Conservation (phyloP, 495 filamentous ascomycete species). For the Neurospora africana region DNA sequence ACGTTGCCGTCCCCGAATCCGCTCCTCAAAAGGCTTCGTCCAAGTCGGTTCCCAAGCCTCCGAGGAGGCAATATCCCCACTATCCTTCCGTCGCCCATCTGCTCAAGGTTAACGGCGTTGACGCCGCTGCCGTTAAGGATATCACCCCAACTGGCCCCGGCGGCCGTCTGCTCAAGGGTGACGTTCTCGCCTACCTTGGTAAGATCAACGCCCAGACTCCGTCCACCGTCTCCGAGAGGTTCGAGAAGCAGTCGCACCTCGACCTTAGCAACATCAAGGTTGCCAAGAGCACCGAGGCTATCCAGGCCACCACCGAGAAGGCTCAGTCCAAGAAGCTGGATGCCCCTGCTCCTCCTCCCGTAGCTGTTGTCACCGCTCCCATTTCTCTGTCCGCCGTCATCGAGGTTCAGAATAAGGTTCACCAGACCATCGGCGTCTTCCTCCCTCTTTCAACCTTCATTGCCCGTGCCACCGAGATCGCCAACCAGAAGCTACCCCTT, state of each 20-base stretch:
- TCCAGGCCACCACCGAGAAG: conserved; percentile 29
- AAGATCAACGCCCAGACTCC: conserved; percentile 58
- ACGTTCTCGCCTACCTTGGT: conserved; percentile 86
- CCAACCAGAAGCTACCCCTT: conserved; percentile 74
- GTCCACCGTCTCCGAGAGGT: conserved; percentile 52
- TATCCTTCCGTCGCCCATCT: conserved; percentile 79
- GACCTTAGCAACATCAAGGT: conserved; percentile 91
- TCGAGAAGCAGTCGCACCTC: conserved; percentile 67
- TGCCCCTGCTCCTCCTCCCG: conserved; percentile 30
- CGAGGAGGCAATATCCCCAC: conserved; percentile 66
- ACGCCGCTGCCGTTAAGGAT: conserved; percentile 58
- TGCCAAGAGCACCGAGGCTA: conserved; percentile 49
- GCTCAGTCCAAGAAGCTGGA: conserved; percentile 15
- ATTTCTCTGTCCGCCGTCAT: conserved; percentile 69
- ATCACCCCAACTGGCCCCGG: conserved; percentile 83
- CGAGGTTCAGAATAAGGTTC: conserved; percentile 67
- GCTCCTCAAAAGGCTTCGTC: conserved; percentile 28
- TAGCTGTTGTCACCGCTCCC: conserved; percentile 52
- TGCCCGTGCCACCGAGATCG: conserved; percentile 66
- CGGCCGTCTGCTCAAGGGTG: conserved; percentile 87
- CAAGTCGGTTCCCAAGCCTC: conserved; percentile 33
- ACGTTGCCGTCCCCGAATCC: conserved; percentile 9
- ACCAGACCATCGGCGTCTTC: conserved; percentile 61
- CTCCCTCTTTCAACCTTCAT: conserved; percentile 84
- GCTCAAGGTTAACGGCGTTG: conserved; percentile 63